Percentiles rank a stretch among this genome's conserved stretches.
Evolutionary conservation across 2,329 filamentous ascomycete species (phyloP).

Genomic region (Alternaria panax): DNA sequence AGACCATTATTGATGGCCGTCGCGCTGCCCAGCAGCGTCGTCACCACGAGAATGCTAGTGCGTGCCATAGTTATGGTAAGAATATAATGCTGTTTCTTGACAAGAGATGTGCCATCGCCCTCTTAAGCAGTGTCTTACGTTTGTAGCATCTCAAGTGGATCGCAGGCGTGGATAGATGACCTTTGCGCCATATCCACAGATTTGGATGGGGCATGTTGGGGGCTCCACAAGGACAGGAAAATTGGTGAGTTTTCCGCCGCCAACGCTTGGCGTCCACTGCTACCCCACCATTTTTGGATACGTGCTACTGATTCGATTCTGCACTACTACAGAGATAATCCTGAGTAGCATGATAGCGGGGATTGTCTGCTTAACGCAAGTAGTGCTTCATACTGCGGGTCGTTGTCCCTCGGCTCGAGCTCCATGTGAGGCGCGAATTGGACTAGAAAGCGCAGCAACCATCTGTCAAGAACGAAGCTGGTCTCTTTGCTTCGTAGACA

Average conservation of each 20-base stretch:
- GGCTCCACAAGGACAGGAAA: constrained; percentile 17
- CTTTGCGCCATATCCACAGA: constrained; percentile 3
- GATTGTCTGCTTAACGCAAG: constrained; percentile 34
- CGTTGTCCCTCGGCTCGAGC: constrained; percentile 35
- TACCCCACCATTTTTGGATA: neutral
- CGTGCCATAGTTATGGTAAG: constrained; percentile 17
- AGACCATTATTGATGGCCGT: constrained; percentile 35
- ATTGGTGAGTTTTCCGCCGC: constrained; percentile 30
- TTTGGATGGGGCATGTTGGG: constrained; percentile 12
- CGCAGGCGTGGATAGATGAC: neutral
- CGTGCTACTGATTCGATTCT: neutral
- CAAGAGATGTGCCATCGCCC: neutral
- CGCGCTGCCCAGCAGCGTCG: constrained; percentile 22
- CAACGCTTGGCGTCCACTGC: constrained; percentile 1
- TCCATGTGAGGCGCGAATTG: constrained; percentile 38
- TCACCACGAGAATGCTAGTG: constrained; percentile 18
- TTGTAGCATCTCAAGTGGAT: constrained; percentile 3
- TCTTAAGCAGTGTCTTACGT: constrained; percentile 10
- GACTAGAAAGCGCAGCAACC: constrained; percentile 34
- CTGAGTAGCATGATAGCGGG: constrained; percentile 32
- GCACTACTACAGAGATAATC: constrained; percentile 13
- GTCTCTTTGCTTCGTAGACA: constrained; percentile 37
- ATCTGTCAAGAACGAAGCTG: constrained; percentile 35
- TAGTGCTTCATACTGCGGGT: constrained; percentile 34
- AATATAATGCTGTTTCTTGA: neutral